Conservation (phyloP, 305 asterid genomes). For the Stenogyne calaminthoides region DNA sequence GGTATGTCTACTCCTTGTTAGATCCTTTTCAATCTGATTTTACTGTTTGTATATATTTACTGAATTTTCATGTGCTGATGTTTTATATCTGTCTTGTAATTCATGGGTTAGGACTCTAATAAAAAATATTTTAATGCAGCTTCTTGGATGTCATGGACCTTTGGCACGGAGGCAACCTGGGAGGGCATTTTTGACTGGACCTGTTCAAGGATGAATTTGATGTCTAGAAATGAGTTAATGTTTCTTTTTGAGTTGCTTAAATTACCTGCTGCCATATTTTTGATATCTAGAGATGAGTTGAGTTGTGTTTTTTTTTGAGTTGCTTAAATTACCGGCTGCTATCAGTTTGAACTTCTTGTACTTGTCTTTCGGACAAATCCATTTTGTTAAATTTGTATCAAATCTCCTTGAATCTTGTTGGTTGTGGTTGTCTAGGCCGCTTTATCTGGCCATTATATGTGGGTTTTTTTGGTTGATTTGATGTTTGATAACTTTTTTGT, state of each 20-base stretch:
- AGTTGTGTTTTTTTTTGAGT: not conserved
- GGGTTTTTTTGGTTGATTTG: too few relatives aligned
- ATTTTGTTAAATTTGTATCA: not conserved
- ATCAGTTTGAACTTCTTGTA: not conserved
- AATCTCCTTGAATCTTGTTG: not conserved
- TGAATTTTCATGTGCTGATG: not conserved
- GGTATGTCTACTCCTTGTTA: constrained; percentile 24
- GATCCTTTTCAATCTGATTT: not conserved
- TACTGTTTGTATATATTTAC: not conserved
- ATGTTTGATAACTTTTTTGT: too few relatives aligned
- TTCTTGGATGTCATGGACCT: constrained; percentile 50
- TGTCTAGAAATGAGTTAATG: not conserved
- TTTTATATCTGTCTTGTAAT: not conserved
- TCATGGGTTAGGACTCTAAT: not conserved
- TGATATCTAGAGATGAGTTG: not conserved
- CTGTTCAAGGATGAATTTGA: constrained; percentile 27
- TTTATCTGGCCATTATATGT: not conserved
- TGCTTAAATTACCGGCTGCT: not conserved
- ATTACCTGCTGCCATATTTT: too few relatives aligned
- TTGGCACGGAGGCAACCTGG: constrained; percentile 41
- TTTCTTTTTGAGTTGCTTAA: not conserved
- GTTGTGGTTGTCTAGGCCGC: not conserved
- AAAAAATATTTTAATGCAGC: constrained; percentile 22
- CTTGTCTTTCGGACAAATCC: not conserved
- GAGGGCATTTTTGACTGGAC: constrained; percentile 31